Evolutionary conservation across 2,329 filamentous ascomycete genomes (phyloP).

Genomic region (Penicillium sp.): DNA sequence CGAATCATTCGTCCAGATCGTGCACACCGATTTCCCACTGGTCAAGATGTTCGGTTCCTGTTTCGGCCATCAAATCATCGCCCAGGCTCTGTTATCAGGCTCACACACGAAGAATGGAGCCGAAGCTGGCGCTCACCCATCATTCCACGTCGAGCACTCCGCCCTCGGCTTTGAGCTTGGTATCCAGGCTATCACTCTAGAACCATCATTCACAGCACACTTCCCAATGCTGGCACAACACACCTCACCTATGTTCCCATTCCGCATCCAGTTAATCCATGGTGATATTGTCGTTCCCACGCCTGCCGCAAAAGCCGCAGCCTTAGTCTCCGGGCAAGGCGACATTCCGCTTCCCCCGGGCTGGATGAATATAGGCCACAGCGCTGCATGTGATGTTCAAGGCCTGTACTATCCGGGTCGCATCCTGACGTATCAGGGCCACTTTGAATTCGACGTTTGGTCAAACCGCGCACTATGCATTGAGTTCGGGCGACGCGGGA

Average conservation of each 20-base stretch:
- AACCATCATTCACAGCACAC: conserved; percentile 18
- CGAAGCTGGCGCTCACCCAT: neutral
- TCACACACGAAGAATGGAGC: neutral
- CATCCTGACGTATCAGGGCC: conserved; percentile 34
- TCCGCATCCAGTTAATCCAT: conserved; percentile 37
- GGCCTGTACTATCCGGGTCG: conserved; percentile 30
- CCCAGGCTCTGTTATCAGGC: conserved; percentile 24
- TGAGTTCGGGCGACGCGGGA: conserved; percentile 23
- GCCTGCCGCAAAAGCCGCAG: neutral
- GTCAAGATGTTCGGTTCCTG: conserved; percentile 36
- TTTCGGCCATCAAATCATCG: conserved; percentile 36
- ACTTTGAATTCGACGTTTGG: conserved; percentile 34
- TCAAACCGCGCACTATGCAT: conserved; percentile 24
- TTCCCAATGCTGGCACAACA: conserved; percentile 9
- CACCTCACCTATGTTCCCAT: neutral
- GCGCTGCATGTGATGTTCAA: conserved; percentile 28
- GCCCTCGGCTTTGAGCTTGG: conserved; percentile 31
- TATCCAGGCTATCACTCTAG: conserved; percentile 26
- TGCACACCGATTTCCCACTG: conserved; percentile 24
- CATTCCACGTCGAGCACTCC: conserved; percentile 23
- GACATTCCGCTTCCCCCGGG: conserved; percentile 20
- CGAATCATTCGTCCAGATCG: conserved; percentile 24
- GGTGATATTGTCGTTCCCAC: conserved; percentile 31
- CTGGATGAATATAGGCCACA: conserved; percentile 33
- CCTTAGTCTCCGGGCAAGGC: neutral